A percentile compares a stretch with the other conserved stretches of the same genome.
phyloP scores from a whole-genome alignment of 116 monocot genomes.

The Zostera marina region DNA sequence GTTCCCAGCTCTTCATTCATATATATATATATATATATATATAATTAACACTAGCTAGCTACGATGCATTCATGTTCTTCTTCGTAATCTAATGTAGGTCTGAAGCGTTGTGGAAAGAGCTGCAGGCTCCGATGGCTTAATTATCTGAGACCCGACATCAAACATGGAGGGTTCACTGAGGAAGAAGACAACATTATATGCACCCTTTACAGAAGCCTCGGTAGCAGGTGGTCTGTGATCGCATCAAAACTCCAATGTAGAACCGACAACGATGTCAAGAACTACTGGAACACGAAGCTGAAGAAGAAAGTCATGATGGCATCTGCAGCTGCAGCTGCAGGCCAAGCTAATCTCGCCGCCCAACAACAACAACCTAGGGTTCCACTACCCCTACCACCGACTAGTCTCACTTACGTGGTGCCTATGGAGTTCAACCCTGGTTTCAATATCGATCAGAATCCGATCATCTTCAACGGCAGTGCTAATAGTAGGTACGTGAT shows the following conservation, averaged over 20 bases:
- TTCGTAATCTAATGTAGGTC: conserved; percentile 1
- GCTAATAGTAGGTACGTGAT: neutral
- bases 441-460: too few relatives aligned
- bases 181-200: conserved; percentile 47
- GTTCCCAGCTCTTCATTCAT: too few relatives aligned
- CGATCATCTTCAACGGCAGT: neutral
- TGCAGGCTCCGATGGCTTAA: conserved; percentile 72
- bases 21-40: neutral
- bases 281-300: conserved; percentile 68
- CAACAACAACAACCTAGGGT: too few relatives aligned
- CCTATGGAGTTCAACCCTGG: neutral
- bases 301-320: conserved; percentile 32
- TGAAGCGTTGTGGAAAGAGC: conserved; percentile 27
- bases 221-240: conserved; percentile 61
- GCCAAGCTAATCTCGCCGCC: neutral
- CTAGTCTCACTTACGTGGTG: too few relatives aligned
- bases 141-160: conserved; percentile 51
- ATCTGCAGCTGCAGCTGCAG: neutral
- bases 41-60: neutral
- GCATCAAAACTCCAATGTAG: conserved; percentile 44
- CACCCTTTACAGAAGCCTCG: conserved; percentile 31
- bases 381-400: too few relatives aligned
- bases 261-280: conserved; percentile 68
- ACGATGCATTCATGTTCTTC: neutral
- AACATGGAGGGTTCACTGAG: conserved; percentile 37